Conservation (phyloP, 495 filamentous ascomycete species). For the Aspergillus bridgeri region DNA sequence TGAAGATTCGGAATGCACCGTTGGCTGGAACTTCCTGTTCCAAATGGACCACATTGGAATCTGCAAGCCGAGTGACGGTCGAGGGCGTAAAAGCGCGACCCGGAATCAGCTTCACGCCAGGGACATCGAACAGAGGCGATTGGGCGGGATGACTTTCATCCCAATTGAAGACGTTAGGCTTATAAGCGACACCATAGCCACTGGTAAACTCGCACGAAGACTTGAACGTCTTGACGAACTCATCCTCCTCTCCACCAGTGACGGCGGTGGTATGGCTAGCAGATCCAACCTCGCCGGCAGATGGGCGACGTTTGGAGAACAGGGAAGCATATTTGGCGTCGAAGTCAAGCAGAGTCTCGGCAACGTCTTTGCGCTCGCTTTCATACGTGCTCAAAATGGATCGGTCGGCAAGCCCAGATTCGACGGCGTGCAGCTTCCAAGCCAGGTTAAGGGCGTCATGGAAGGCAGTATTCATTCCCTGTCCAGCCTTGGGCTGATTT, state of each 20-base stretch:
- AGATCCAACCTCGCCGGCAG: slow-evolving; percentile 52
- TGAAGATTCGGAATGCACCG: slow-evolving; percentile 79
- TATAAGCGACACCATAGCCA: slow-evolving; percentile 62
- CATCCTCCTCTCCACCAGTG: slow-evolving; percentile 41
- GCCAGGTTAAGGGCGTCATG: slow-evolving; percentile 67
- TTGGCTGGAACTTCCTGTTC: slow-evolving; percentile 87
- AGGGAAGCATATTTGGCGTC: slow-evolving; percentile 63
- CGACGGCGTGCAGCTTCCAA: slow-evolving; percentile 73
- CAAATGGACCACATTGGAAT: slow-evolving; percentile 80
- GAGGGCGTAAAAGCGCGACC: slow-evolving; percentile 72
- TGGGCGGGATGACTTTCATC: slow-evolving; percentile 68
- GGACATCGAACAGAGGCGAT: slow-evolving; percentile 62
- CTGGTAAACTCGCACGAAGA: slow-evolving; percentile 62
- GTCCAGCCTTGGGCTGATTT: slow-evolving; percentile 58
- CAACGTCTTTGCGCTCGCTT: slow-evolving; percentile 65
- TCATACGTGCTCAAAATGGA: slow-evolving; percentile 67
- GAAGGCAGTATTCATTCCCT: slow-evolving; percentile 53
- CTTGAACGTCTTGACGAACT: slow-evolving; percentile 65
- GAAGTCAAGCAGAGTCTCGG: slow-evolving; percentile 68
- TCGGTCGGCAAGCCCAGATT: slow-evolving; percentile 57
- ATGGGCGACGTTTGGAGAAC: slow-evolving; percentile 60
- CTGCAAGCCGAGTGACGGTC: slow-evolving; percentile 76
- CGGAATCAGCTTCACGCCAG: slow-evolving; percentile 56
- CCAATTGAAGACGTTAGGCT: slow-evolving; percentile 65
- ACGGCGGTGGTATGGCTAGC: slow-evolving; percentile 36